Conservation (phyloP, 306 rosid genomes). For the Gastrolobium bilobum region DNA sequence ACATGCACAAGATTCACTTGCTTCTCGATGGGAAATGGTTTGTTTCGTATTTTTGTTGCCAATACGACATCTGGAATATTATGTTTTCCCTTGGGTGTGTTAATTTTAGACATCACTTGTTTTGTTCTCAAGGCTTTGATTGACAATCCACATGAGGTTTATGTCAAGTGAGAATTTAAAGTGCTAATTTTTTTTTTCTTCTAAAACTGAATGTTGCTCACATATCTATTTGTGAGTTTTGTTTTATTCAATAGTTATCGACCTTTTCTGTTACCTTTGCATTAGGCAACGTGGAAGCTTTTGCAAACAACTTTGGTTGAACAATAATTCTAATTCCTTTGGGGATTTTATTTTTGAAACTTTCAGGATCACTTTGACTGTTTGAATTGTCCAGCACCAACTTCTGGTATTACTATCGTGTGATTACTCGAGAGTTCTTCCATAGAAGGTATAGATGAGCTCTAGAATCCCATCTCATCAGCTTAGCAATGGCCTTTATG, state of each 20-base stretch:
- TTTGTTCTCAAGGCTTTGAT: background rate
- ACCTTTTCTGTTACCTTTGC: slow-evolving; percentile 17
- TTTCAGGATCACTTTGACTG: slow-evolving; percentile 48
- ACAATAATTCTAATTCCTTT: slow-evolving; percentile 29
- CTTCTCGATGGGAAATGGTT: background rate
- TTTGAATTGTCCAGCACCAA: slow-evolving; percentile 29
- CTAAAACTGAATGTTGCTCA: background rate
- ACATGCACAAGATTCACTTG: background rate
- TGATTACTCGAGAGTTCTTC: slow-evolving; percentile 41
- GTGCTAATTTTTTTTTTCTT: slow-evolving; percentile 23
- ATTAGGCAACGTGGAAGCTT: slow-evolving; percentile 23
- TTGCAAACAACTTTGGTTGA: slow-evolving; percentile 22
- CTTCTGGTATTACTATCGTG: slow-evolving; percentile 34
- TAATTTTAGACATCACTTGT: slow-evolving; percentile 5
- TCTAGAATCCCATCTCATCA: slow-evolving; percentile 98
- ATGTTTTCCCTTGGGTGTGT: slow-evolving; percentile 17
- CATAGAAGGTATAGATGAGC: slow-evolving; percentile 69
- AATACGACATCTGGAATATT: background rate
- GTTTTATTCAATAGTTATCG: background rate
- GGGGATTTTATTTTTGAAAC: slow-evolving; percentile 6
- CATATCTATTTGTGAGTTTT: background rate
- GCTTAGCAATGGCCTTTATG: slow-evolving; percentile 97
- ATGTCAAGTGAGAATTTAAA: slow-evolving; percentile 14
- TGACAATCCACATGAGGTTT: background rate
- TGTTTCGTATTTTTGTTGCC: slow-evolving; percentile 11